Conservation (phyloP, 2,329 filamentous ascomycete genomes). For the Ceratocystis cacaofunesta region DNA sequence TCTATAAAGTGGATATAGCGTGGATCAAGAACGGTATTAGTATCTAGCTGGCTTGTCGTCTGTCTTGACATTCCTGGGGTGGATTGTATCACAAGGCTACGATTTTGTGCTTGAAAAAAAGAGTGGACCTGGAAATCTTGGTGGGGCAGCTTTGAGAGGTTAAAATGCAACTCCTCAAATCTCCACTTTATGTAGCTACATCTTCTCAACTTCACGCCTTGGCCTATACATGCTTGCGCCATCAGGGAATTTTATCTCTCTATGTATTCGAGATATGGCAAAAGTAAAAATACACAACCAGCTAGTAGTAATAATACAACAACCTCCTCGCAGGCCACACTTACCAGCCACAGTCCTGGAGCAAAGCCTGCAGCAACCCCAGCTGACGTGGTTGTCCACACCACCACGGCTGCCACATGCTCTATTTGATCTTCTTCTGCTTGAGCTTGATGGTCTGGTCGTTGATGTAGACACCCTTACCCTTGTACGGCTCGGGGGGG, state of each 20-base stretch:
- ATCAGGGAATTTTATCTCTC: not conserved
- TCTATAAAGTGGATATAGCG: too few species aligned
- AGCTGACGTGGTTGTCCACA: too few species aligned
- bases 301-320: slow-evolving; percentile 23
- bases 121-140: not conserved
- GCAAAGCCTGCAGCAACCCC: not conserved
- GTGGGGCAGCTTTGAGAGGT: not conserved
- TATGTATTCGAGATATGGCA: slow-evolving; percentile 8
- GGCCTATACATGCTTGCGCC: not conserved
- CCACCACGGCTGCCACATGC: slow-evolving; percentile 1
- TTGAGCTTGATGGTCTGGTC: slow-evolving; percentile 96
- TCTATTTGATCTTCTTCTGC: slow-evolving; percentile 89
- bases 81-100: not conserved
- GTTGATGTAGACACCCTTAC: slow-evolving; percentile 97
- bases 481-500: slow-evolving; percentile 92
- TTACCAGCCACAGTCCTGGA: not conserved
- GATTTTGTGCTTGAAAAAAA: not conserved
- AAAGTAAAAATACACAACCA: slow-evolving; percentile 15
- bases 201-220: too few species aligned
- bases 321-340: slow-evolving; percentile 6
- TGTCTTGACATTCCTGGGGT: not conserved
- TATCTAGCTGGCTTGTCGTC: not conserved
- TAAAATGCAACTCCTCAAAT: slow-evolving; percentile 6
- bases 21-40: not conserved
- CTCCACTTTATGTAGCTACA: not conserved